Evolutionary conservation across 2,329 filamentous ascomycete genomes (phyloP), one percentile per base, ranked within the genome.

Genomic region (Tolypocladium amazonense): DNA sequence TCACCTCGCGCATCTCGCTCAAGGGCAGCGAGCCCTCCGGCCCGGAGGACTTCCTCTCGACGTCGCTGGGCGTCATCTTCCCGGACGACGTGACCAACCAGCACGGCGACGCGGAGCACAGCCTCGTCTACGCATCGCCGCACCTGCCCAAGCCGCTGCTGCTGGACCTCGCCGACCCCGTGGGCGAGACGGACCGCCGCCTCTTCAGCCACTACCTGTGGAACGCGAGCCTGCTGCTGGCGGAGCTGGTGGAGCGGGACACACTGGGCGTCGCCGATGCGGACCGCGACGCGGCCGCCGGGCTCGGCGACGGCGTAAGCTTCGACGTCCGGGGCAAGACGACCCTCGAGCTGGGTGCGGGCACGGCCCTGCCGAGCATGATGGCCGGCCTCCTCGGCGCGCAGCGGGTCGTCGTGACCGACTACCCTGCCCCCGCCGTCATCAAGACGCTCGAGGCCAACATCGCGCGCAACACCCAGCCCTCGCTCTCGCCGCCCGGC

Each of bases 191-290:
- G 37, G 81, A 85, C 65, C 74, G 86, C 56, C 71, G 73, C 25
- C 78, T 90, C 53, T 90, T 89, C 69, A 84, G 85, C 62, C 88
- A 91, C 69, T 89, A 87, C 70, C 73, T 90, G 33, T 91, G 88
- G 88, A 91, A 91, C 72, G 79, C 87, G 8, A 79, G 77, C 23
- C 70, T 86, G 56, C 71, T 82, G 63, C 74, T 84, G 1, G 81
- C 80, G 11, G 82, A 84, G 71, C 73, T 83, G 35, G 72, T 85
- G 59, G 82, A 85, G 69, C 75, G 76, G 9, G 79, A 77, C 50
- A 73, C 76, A 7, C 65, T 81, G 27, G 65, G 65, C 18, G 52
- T 71, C 8, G 58, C 58, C 3, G 45, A 25, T 14, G 59, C 30
- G 12, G 56, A 62, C 33, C 50, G n/a, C 27, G 43, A 50, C 43